Evolutionary conservation across 2,329 filamentous ascomycete species (phyloP), one percentile per base, ranked within the genome.

Genomic region (Curvularia spicifera): DNA sequence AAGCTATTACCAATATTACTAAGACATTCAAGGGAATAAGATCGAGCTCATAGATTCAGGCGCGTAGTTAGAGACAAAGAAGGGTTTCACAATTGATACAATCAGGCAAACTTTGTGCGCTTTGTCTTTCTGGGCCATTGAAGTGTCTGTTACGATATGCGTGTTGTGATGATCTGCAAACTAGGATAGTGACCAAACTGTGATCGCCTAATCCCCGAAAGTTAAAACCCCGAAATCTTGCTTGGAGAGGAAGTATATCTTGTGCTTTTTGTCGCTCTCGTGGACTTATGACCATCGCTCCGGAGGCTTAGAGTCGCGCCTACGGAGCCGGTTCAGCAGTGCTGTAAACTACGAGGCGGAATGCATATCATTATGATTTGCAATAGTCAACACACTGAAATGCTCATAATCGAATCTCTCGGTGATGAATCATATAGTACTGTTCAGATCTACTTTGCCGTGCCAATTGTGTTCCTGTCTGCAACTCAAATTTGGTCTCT

Each of bases 1-100:
- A 83, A 57, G 88, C 88, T 0, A 89, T 91, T 55, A 85, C 81
- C 49, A 80, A 82, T 51, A 84, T 84, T 43, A 84, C 84, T 4
- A 80, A 78, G 63, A 76, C 78, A 15, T 88, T 87, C 71, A 87
- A 87, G 66, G 67, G 53, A 0, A 53, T 78, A 20, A 71, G 66
- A 48, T 52, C 66, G 18, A 52, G 40, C 12, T 49, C 29, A 24
- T 45, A 24, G 15, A 24, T 22, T 15, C 48, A 44, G 26, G 13
- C 1, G 10, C 10, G 6, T 24, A 12, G 3, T 3, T 10, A 10
- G 37, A 45, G 2, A 28, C 22, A n/a, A 42, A 5, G 0, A 10
- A 31, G 12, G 10, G 12, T 12, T 35, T 18, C 12, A 26, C 15
- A 6, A 0, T 18, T 6, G 5, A 1, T 18, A 12, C 5, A 18